Evolutionary conservation across 2,329 filamentous ascomycete species (phyloP).

Genomic region (Trichoderma sp.): DNA sequence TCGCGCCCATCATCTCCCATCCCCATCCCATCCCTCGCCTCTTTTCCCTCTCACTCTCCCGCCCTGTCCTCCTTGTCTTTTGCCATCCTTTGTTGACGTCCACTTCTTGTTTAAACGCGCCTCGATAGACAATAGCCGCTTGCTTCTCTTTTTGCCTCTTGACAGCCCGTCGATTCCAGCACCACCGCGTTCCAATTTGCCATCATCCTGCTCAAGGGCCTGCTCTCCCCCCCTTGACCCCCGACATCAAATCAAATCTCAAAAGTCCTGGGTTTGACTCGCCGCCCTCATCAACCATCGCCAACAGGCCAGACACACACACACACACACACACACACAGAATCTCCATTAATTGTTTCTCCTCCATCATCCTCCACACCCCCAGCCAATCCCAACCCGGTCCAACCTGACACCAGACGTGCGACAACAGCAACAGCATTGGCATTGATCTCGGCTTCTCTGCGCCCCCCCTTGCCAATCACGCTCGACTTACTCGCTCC

Average conservation of each 20-base stretch:
- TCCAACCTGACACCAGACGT: constrained; percentile 25
- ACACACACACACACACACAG: not conserved
- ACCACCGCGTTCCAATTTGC: not conserved
- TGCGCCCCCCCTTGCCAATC: constrained; percentile 16
- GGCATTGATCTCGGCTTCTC: not conserved
- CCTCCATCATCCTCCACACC: not conserved
- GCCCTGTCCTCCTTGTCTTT: not conserved
- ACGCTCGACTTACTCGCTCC: constrained; percentile 14
- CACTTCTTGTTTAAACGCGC: not conserved
- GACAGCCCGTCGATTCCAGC: not conserved
- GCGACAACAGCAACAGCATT: constrained; percentile 20
- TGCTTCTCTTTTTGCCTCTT: not conserved
- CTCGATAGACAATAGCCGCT: not conserved
- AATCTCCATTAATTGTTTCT: constrained; percentile 20
- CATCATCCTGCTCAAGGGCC: not conserved
- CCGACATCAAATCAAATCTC: not conserved
- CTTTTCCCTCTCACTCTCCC: constrained; percentile 1
- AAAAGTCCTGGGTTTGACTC: no score
- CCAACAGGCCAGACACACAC: not conserved
- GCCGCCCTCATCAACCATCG: not conserved
- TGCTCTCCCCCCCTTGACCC: not conserved
- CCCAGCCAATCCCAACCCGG: constrained; percentile 11
- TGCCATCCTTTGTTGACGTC: not conserved
- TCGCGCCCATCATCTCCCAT: constrained; percentile 25
- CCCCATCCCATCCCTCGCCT: constrained; percentile 15